Base-by-base conservation (phyloP, 2,329 filamentous ascomycete species). In the Beauveria medogensis region DNA sequence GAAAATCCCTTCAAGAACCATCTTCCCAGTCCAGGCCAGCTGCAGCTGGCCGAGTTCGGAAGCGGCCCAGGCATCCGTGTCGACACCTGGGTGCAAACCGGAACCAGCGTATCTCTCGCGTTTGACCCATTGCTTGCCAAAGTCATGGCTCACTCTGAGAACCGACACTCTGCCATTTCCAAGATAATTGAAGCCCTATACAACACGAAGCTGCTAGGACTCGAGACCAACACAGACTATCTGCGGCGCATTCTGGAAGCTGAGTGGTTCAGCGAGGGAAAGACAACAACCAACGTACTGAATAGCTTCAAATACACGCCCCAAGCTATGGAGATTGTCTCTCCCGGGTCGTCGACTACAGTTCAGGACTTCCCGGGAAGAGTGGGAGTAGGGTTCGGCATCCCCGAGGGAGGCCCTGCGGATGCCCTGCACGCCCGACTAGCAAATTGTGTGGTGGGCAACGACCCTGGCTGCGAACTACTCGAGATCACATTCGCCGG, bases 11-110 rank as follows among this genome's bases (percentile, higher is more conserved):
- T 80, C 0, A 78, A 79, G 60, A 77, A 82, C 57, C 88, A 82
- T 65, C 76, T 79, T 0, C 86, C 86, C 1, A 82, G 79, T 10
- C 80, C 85, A 0, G 86, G 86, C 2, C 70, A 80, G 1, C 69
- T 88, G 2, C 83, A 85, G 47, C 73, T 80, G 24, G 80, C 88
- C 0, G 65, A 76, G 18, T 87, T 83, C 78, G 77, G 80, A n/a
- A 66, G 77, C 14, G 68, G 76, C 0, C 65, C 75, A 0, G 75
- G 75, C 5, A 74, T 79, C 26, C 77, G 86, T 5, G 78, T 89
- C 28, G 86, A 89, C 65, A 87, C 84, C 0, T 88, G 85, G 84
- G 76, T 87, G 1, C 77, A 80, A 59, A 79, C 78, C 1, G 85
- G 85, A 6, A 78, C 80, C 2, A 78, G 75, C 3, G 76, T 88